Evolutionary conservation across 2,329 filamentous ascomycete species (phyloP), one percentile per base, ranked within the genome.

Genomic region (Fusarium sp.): DNA sequence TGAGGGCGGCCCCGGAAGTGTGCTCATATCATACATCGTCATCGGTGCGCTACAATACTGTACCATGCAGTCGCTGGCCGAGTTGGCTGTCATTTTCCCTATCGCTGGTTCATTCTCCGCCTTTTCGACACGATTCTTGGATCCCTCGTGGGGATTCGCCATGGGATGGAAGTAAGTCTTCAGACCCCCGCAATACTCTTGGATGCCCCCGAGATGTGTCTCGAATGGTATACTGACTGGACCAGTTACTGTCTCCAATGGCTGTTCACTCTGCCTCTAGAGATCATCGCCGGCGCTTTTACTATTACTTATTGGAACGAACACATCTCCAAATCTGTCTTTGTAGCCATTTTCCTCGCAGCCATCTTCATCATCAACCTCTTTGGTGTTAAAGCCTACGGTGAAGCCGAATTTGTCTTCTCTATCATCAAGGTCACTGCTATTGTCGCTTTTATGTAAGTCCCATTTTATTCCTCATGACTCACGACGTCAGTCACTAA

Each of bases 111-210:
- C 94, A 4, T 98, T 97, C 76, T 93, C 93, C 2, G 91, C 93
- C 11, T 97, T 94, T 79, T 96, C 94, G 9, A 97, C 93, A n/a
- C 89, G 95, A 10, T 97, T 98, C 73, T 79, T 98, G 6, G 94
- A 97, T 74, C 95, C 94, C 1, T 94, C 94, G 0, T 97, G 93
- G 93, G 94, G 94, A 0, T 97, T 97, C 75, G 92, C 93, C 28
- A 96, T 97, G 93, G 94, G 93, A 10, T 97, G 93, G 93, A 97
- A 96, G 85, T 92, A 78, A 78, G 87, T 85, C 19, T 8, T 11
- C 4, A 4, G 19, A 10, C 34, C 17, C 7, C 5, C 19, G 8
- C n/a, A 4, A n/a, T 36, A n/a, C 7, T 36, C 34, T 36, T 17
- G 15, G 34, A 3, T 11, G 3, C 34, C 17, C n/a, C 34, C 34